A percentile compares a stretch with the other conserved stretches of the same genome.
These are phyloP conservation scores for Cyclotella atomus DNA, from an alignment of 108 stramenopile species.

Conservation along the genomic window DNA sequence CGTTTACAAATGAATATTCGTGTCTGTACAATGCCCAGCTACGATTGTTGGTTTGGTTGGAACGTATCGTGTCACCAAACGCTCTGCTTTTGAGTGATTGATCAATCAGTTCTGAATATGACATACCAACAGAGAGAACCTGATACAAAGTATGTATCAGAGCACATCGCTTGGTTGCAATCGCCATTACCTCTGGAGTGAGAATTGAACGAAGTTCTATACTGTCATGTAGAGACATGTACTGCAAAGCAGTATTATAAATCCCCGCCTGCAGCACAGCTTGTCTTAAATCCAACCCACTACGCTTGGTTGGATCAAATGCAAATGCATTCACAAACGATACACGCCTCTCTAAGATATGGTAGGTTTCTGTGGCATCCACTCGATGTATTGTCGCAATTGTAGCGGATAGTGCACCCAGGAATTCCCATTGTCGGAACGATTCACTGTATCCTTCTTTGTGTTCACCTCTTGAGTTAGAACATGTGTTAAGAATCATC, in stretches of 20 bases:
- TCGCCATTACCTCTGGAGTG: conserved; percentile 33
- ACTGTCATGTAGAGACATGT: conserved; percentile 24
- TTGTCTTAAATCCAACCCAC: not conserved
- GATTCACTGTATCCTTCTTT: conserved; percentile 45
- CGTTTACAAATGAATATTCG: conserved; percentile 19
- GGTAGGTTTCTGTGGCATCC: conserved; percentile 14
- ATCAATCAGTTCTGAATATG: conserved; percentile 39
- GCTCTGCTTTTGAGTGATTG: conserved; percentile 47
- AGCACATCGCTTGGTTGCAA: conserved; percentile 63
- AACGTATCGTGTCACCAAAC: conserved; percentile 53
- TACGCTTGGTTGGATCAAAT: conserved; percentile 22
- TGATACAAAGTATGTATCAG: conserved; percentile 67
- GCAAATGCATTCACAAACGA: conserved; percentile 31
- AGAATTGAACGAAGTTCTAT: not conserved
- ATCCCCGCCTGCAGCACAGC: conserved; percentile 28
- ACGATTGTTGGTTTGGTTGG: conserved; percentile 17
- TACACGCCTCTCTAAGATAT: conserved; percentile 44
- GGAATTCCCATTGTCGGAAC: conserved; percentile 44
- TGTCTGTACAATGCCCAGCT: conserved; percentile 66
- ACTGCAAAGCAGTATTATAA: conserved; percentile 78
- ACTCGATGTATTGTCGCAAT: conserved; percentile 20
- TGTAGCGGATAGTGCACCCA: conserved; percentile 36
- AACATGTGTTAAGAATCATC: not conserved
- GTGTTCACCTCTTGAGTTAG: conserved; percentile 33
- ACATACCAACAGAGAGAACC: conserved; percentile 55